Base-by-base conservation (phyloP, 768 basidiomycete species). In the Kwoniella heveanensis region DNA sequence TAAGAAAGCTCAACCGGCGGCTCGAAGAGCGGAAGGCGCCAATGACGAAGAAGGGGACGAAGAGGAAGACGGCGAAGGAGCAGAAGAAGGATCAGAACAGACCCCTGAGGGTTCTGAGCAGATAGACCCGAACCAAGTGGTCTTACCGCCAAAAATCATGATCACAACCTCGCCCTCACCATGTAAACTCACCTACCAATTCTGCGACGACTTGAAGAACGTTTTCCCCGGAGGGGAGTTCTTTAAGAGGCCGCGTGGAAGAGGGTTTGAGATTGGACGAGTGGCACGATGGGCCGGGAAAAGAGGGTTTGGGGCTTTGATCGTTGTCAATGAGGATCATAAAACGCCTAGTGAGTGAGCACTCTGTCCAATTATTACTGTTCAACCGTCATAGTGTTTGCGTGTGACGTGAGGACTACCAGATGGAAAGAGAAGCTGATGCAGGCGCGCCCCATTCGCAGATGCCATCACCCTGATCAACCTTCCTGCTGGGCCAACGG, bases 301-400 rank as follows among this genome's bases (percentile, higher is more conserved):
- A 46, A 83, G 96, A 72, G 89, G 89, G 1, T 99, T 91, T 77
- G 89, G 88, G 48, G 91, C 94, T 67, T 77, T 98, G 66, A 84
- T 90, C 47, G 91, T 99, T 2, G 91, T 98, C 32, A 98, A 98
- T 67, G 96, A 99, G 75, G 91, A 98, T 71, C 88, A 88, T 84
- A 93, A 93, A 77, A 88, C 88, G 76, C 90, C 93, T 15, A 96
- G 96, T 94, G 70, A 79, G 91, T 84, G 13, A 62, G 9, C 27
- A 19, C 7, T 21, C 44, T 19, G 2, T 6, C 21, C 5, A 32
- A 25, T 25, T 19, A 5, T n/a, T 19, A 25, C 7, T n/a, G 5
- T n/a, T 48, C 19, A 19, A 6, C 19, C 5, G n/a, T 6, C 24
- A n/a, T 48, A 48, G 7, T 19, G 7, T 48, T 25, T 25, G 6